A percentile compares a stretch with the other conserved stretches of the same genome.
Conservation (phyloP, 2,329 filamentous ascomycete species). For the Penicillium palitans region DNA sequence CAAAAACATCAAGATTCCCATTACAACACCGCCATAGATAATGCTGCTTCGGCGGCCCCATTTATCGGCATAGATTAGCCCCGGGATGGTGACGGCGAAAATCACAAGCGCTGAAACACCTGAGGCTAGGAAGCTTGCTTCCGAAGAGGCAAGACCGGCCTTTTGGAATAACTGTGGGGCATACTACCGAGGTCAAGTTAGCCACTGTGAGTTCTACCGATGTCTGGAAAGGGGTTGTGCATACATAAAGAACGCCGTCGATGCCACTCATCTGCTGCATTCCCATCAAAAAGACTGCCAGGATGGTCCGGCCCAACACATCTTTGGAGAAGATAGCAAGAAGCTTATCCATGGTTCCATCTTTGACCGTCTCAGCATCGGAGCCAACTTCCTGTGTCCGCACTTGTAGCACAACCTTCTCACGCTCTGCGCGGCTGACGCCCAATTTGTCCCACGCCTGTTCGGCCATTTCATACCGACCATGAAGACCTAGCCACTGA, state of each 20-base stretch:
- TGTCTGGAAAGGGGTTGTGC: background rate
- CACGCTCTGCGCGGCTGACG: conserved; percentile 49
- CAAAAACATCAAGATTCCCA: conserved; percentile 44
- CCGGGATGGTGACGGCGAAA: conserved; percentile 58
- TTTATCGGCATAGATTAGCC: conserved; percentile 56
- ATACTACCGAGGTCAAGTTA: conserved; percentile 45
- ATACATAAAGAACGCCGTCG: conserved; percentile 61
- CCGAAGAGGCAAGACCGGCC: conserved; percentile 57
- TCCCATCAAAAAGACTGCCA: conserved; percentile 59
- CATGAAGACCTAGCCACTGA: conserved; percentile 57
- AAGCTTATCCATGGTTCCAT: conserved; percentile 22
- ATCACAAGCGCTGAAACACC: conserved; percentile 62
- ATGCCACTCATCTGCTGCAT: conserved; percentile 64
- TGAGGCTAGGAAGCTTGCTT: conserved; percentile 61
- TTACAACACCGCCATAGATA: conserved; percentile 54
- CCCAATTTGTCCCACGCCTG: conserved; percentile 46
- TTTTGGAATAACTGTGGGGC: conserved; percentile 61
- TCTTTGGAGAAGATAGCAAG: conserved; percentile 41
- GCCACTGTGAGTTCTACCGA: background rate
- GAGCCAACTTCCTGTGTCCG: conserved; percentile 10
- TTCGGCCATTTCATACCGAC: conserved; percentile 50
- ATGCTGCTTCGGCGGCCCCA: conserved; percentile 59
- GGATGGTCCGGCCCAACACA: conserved; percentile 50
- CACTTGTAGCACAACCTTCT: conserved; percentile 45
- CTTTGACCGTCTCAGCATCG: background rate